A percentile compares a stretch with the other conserved stretches of the same genome.
These are phyloP conservation scores for Lachancea fermentati DNA, from an alignment of 805 yeast species.

Conservation along the genomic window DNA sequence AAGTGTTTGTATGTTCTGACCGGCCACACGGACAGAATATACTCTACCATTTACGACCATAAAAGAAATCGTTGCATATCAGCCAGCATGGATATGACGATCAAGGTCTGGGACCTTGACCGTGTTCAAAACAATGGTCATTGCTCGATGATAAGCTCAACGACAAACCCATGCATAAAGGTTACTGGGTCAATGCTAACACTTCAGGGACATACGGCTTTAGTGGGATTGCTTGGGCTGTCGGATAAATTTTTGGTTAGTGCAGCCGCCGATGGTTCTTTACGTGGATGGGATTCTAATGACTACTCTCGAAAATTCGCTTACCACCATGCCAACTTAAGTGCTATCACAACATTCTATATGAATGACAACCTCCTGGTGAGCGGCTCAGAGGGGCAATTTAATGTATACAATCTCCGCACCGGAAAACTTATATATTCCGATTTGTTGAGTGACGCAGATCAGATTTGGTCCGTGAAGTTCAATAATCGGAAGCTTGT, in stretches of 20 bases:
- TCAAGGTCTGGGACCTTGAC: slow-evolving; percentile 83
- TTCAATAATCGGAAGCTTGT: slow-evolving; percentile 81
- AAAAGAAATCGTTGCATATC: slow-evolving; percentile 76
- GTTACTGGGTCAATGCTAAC: slow-evolving; percentile 42
- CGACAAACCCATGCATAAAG: slow-evolving; percentile 24
- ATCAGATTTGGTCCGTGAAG: slow-evolving; percentile 92
- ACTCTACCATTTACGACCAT: slow-evolving; percentile 79
- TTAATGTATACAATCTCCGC: slow-evolving; percentile 80
- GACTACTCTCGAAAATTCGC: slow-evolving; percentile 60
- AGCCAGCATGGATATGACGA: slow-evolving; percentile 85
- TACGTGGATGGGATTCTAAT: slow-evolving; percentile 89
- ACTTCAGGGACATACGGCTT: slow-evolving; percentile 80
- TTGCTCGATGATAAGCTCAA: slow-evolving; percentile 17
- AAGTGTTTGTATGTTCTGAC: slow-evolving; percentile 64
- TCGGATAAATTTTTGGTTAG: slow-evolving; percentile 74
- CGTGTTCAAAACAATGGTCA: slow-evolving; percentile 54
- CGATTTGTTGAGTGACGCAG: slow-evolving; percentile 69
- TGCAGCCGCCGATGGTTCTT: slow-evolving; percentile 93
- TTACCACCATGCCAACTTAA: slow-evolving; percentile 69
- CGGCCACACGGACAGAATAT: slow-evolving; percentile 86
- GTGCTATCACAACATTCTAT: slow-evolving; percentile 90
- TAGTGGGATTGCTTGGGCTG: slow-evolving; percentile 82
- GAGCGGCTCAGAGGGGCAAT: slow-evolving; percentile 83
- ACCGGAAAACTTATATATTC: slow-evolving; percentile 68
- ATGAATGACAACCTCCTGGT: slow-evolving; percentile 79